A percentile compares a stretch with the other conserved stretches of the same genome.
phyloP scores from a whole-genome alignment of 108 stramenopile genomes.

The Cyclotella baltica region DNA sequence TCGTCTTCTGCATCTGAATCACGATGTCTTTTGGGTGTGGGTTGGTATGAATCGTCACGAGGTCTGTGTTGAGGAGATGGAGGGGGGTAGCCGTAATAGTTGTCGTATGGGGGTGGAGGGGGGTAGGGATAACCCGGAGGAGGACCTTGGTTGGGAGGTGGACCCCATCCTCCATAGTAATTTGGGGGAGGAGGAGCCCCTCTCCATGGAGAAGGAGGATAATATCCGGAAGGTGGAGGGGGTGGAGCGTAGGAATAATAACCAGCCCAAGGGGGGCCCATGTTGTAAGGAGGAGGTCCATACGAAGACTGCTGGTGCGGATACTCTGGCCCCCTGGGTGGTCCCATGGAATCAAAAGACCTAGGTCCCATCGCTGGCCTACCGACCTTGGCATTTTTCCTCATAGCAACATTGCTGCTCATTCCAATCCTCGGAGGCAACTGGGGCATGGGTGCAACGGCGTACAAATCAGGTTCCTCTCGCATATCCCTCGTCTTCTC shows the following conservation, averaged over 20 bases:
- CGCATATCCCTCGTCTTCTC: constrained; percentile 33
- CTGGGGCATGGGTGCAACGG: constrained; percentile 27
- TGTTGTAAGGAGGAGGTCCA: background rate
- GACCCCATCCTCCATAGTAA: background rate
- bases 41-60: background rate
- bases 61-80: constrained; percentile 1
- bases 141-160: background rate
- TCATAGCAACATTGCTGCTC: background rate
- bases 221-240: background rate
- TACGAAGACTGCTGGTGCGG: background rate
- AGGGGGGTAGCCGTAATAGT: background rate
- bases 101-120: constrained; percentile 14
- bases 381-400: background rate
- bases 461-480: constrained; percentile 47
- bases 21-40: constrained; percentile 2
- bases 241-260: too few species aligned
- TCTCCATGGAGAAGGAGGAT: background rate
- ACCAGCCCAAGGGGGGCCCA: too few species aligned
- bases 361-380: constrained; percentile 16
- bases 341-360: constrained; percentile 15
- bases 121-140: constrained; percentile 13
- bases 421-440: constrained; percentile 1
- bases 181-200: constrained; percentile 2
- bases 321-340: background rate
- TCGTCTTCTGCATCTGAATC: background rate